Percentiles rank a stretch among this genome's conserved stretches.
These are phyloP conservation scores for Dactylellina parvicollis DNA, from an alignment of 2,329 filamentous ascomycete species.

Conservation along the genomic window DNA sequence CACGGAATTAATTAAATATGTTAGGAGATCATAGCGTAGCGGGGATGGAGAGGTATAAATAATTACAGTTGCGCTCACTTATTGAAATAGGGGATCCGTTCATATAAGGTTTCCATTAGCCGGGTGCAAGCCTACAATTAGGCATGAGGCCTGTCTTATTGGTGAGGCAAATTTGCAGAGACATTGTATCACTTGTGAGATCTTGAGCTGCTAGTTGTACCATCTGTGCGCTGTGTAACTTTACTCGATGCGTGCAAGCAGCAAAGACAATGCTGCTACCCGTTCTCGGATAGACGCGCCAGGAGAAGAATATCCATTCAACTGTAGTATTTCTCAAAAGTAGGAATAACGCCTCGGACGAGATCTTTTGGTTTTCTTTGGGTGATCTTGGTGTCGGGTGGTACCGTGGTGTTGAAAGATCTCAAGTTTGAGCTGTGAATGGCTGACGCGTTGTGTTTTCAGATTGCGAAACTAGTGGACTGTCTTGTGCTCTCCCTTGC, in stretches of 20 bases:
- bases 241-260: neutral
- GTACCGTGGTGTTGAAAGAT: too few species aligned
- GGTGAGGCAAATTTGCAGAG: neutral
- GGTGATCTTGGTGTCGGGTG: too few species aligned
- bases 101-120: neutral
- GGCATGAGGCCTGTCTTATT: neutral
- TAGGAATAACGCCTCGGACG: too few species aligned
- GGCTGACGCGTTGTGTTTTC: too few species aligned
- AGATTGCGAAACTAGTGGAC: too few species aligned
- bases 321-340: too few species aligned
- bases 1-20: neutral
- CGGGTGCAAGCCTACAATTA: neutral
- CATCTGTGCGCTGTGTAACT: neutral
- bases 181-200: slow-evolving; percentile 8
- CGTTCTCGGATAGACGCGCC: neutral
- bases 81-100: neutral
- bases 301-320: too few species aligned
- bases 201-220: neutral
- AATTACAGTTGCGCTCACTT: neutral
- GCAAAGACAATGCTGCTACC: neutral
- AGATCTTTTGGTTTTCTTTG: too few species aligned
- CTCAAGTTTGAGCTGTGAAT: too few species aligned
- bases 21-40: too few species aligned
- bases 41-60: neutral
- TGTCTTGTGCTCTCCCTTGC: too few species aligned